Evolutionary conservation across 768 basidiomycete genomes (phyloP), one percentile per base, ranked within the genome.

Genomic region (Daedalea quercina): DNA sequence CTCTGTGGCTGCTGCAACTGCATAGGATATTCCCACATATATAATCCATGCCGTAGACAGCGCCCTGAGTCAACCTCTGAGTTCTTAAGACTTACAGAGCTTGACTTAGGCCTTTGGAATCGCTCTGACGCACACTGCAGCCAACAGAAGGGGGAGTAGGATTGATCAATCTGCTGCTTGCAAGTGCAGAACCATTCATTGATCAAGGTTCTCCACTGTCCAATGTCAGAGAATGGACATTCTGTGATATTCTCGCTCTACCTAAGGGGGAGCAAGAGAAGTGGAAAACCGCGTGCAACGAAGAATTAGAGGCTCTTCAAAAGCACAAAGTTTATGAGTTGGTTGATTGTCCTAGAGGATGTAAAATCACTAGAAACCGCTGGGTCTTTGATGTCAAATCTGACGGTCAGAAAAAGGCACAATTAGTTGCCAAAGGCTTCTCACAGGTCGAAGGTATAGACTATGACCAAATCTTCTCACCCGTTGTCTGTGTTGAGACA

Each of bases 371-470:
- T n/a, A 63, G 55, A 1, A 62, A 51, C 34, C 50, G 45, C 50
- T 68, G 67, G 66, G 68, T 69, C 17, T 69, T 59, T 50, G 46
- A 54, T 3, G 24, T 56, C 28, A 70, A 69, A 53, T 28, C 54
- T 23, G 61, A 69, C 43, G 55, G 47, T 15, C 51, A 57, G 23
- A 61, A 61, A 15, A 54, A 56, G 20, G 65, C 63, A 0, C 41
- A 67, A 13, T 51, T 70, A 13, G 67, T 69, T 9, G 69, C 67
- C 1, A 61, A 63, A 47, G 70, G 70, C 0, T 69, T 61, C 59
- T 52, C 61, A 1, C 71, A 70, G 47, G 53, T 66, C 1, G 54
- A 51, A n/a, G 67, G 67, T 17, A 28, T 63, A n/a, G 64, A 68
- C 52, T 67, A 54, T 53, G 44, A 58, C 47, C 50, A 67, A 50